Evolutionary conservation across 495 filamentous ascomycete species (phyloP), one percentile per base, ranked within the genome.

Genomic region (Talaromyces proteolyticus): DNA sequence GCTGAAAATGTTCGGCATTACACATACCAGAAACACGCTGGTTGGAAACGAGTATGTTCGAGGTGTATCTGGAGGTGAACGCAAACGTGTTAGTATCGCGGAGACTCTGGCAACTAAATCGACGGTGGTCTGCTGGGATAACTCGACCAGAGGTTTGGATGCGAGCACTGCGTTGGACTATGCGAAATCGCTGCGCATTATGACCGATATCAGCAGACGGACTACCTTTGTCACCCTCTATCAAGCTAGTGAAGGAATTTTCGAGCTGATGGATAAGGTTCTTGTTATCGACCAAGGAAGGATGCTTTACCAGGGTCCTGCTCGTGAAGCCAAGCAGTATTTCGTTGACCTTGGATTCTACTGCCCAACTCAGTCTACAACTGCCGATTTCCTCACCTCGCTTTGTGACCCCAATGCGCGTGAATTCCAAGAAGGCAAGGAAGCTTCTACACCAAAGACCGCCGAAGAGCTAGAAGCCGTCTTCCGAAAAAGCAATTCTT

Each of bases 31-130:
- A 56, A 78, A 93, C 56, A 96, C 91, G 0, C 73, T 82, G 18
- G 89, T 96, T 12, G 91, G 91, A 18, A 88, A 95, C 61, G 86
- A 85, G 57, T 91, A 84, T 53, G 79, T 91, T 14, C 80, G 90
- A 24, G 85, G 85, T 65, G 78, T 88, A 11, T 84, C 79, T 18
- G 85, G 85, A 62, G 85, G 85, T 53, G 85, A 88, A 61, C 63
- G 85, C 12, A 88, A 88, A 65, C 81, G 82, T 56, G 84, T 88
- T 25, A 82, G 77, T 49, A 86, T 87, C 55, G 81, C 81, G 0
- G 85, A 88, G 60, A 85, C 82, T 5, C 60, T 87, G 14, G 79
- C 83, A 10, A 78, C 82, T 8, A 85, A 85, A 61, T 80, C 79
- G 2, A 76, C 79, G 0, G 79, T 87, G 1, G 76, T 80, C 8